Percentiles rank a stretch among this genome's conserved stretches.
Conservation (phyloP, 345 rosid genomes). For the Rhodamnia argentea region DNA sequence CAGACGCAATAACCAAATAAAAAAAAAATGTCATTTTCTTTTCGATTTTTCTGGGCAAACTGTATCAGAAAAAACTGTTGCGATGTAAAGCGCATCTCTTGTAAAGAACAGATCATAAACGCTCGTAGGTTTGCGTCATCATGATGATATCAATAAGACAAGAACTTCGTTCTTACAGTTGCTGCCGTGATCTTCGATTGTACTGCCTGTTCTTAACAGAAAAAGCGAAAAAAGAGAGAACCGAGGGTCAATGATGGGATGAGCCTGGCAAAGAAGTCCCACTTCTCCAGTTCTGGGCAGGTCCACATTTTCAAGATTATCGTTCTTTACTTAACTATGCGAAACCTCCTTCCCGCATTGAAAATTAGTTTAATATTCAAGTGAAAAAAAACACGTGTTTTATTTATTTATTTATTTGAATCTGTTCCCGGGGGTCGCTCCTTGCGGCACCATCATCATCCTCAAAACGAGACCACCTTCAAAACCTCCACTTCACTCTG, state of each 20-base stretch:
- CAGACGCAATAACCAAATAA: not conserved
- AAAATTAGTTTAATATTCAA: too few relatives aligned
- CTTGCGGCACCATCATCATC: not conserved
- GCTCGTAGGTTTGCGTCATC: not conserved
- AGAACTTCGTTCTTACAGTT: not conserved
- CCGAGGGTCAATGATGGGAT: not conserved
- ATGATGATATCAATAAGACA: not conserved
- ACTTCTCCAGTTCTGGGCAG: too few relatives aligned
- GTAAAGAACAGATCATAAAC: not conserved
- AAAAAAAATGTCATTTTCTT: not conserved
- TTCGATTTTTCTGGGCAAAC: not conserved
- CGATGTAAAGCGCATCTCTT: not conserved
- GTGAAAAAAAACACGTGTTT: too few relatives aligned
- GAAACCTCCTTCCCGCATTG: too few relatives aligned
- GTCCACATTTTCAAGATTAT: too few relatives aligned
- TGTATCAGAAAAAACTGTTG: not conserved
- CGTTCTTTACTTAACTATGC: too few relatives aligned
- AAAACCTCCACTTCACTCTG: not conserved
- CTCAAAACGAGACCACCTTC: not conserved
- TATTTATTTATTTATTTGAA: too few relatives aligned
- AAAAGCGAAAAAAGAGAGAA: not conserved
- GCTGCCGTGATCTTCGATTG: not conserved
- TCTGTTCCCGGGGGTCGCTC: not conserved
- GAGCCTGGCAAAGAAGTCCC: not conserved
- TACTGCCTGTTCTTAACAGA: not conserved